Evolutionary conservation across 371 early-diverging fungal species (phyloP).

Genomic region (Mortierella sp.): DNA sequence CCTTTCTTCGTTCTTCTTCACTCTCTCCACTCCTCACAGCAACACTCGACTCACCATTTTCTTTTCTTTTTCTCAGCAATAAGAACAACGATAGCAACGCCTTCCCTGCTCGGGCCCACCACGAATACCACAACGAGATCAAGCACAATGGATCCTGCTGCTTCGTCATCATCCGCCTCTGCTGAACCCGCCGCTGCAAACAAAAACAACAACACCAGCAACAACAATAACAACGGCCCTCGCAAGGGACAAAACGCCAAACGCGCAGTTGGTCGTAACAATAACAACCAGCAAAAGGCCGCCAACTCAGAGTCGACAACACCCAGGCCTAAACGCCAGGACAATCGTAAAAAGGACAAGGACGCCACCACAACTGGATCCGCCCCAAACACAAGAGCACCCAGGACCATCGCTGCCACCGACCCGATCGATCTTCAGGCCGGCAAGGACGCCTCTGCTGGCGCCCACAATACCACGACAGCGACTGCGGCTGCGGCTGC

Average conservation of each 20-base stretch:
- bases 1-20: too few relatives aligned
- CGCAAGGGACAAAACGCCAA: slow-evolving; percentile 7
- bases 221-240: background rate
- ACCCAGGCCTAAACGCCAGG: slow-evolving; percentile 12
- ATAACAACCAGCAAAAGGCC: slow-evolving; percentile 8
- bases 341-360: slow-evolving; percentile 31
- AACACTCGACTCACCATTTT: background rate
- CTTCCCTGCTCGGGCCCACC: background rate
- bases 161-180: background rate
- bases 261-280: background rate
- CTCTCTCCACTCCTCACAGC: background rate
- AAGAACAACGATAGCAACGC: background rate
- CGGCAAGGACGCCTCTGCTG: slow-evolving; percentile 5
- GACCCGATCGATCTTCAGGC: slow-evolving; percentile 43
- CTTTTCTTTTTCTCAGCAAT: background rate
- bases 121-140: background rate
- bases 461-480: background rate
- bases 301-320: background rate
- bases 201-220: slow-evolving; percentile 15
- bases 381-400: slow-evolving; percentile 19
- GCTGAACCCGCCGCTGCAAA: slow-evolving; percentile 11
- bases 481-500: slow-evolving; percentile 32
- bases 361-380: slow-evolving; percentile 6
- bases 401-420: slow-evolving; percentile 45
- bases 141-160: slow-evolving; percentile 5